Base-by-base conservation (phyloP, 805 yeast genomes). In the Lipomyces anomalus region DNA sequence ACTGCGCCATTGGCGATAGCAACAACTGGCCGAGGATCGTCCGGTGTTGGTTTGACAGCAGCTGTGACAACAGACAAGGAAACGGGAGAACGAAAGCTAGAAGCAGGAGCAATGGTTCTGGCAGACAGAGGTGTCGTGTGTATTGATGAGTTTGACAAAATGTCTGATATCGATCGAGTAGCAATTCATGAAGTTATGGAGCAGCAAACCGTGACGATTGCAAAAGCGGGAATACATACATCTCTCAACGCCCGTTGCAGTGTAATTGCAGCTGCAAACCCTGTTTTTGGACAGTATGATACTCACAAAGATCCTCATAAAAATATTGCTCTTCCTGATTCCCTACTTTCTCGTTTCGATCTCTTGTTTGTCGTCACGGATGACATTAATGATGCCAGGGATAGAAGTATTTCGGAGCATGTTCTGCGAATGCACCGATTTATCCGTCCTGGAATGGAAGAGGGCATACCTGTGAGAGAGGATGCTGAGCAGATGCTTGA, bases 151-250 rank as follows among this genome's bases (percentile, higher is more conserved):
- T 92, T 92, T 62, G 98, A 90, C 69, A 92, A 92, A 67, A 92
- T 92, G 98, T 82, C 85, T 52, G 98, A 92, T 65, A 78, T 80
- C 22, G 98, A 92, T 69, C 77, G 98, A 63, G 97, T 92, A 42
- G 97, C 97, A 1, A 92, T 92, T 61, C 98, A 92, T 67, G 98
- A 92, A 75, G 98, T 92, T 40, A 92, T 92, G 98, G 98, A 92
- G 70, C 98, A 92, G 69, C 98, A 92, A 66, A 92, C 98, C 0
- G 96, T 90, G 23, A 89, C 97, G 2, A 89, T 90, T 61, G 95
- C 97, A 42, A 90, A 90, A 65, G 98, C 97, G 4, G 98, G 98
- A 53, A 90, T 90, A 59, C 97, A 90, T 65, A 89, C 97, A 2
- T 84, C 97, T 4, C 74, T 90, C 57, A 90, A 90, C 62, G 97